Conservation (phyloP, 1,284 basidiomycete genomes). For the Termitomyces sp. region DNA sequence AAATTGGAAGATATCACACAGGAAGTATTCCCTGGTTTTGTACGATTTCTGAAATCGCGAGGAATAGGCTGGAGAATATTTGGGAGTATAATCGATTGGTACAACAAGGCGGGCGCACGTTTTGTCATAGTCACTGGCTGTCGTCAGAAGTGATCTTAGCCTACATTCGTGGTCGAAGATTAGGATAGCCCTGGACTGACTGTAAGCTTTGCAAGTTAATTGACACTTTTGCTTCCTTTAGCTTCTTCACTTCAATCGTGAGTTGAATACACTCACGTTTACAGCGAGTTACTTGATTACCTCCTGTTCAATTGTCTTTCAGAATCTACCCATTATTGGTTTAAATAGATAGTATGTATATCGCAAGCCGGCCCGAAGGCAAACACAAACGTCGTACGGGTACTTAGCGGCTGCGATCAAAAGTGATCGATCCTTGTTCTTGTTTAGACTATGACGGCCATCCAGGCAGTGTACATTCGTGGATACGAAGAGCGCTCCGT, state of each 20-base stretch:
- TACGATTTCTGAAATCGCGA: conserved; percentile 40
- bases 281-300: too few species aligned
- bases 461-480: conserved; percentile 68
- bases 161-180: neutral
- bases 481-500: conserved; percentile 60
- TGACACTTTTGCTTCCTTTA: neutral
- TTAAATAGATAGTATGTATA: too few species aligned
- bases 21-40: conserved; percentile 59
- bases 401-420: neutral
- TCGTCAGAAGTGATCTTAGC: conserved; percentile 6
- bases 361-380: neutral
- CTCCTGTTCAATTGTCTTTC: too few species aligned
- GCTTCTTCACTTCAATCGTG: neutral
- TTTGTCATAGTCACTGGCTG: conserved; percentile 53
- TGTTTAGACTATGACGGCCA: conserved; percentile 53
- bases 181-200: neutral
- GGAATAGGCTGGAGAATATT: conserved; percentile 45
- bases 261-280: neutral
- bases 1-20: conserved; percentile 55
- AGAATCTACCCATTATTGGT: too few species aligned
- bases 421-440: conserved; percentile 4
- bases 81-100: conserved; percentile 35
- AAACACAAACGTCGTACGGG: too few species aligned
- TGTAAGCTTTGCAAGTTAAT: neutral
- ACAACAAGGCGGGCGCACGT: conserved; percentile 40